These are phyloP conservation scores for Boletus edulis DNA, from an alignment of 768 basidiomycete genomes.

Conservation along the genomic window DNA sequence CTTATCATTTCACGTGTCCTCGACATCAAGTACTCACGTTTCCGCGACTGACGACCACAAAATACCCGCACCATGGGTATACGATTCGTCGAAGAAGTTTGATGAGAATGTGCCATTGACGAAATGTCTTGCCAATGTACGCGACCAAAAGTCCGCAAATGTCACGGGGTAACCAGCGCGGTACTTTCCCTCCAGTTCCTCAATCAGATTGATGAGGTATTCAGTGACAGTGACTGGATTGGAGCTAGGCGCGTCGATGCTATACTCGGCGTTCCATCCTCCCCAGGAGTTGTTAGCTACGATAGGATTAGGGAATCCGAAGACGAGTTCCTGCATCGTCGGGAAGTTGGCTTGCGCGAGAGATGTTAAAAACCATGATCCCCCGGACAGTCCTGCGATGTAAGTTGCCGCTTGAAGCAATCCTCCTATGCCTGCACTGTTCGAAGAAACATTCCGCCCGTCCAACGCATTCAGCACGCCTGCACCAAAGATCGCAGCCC, in stretches of 20 bases:
- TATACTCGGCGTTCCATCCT: conserved; percentile 32
- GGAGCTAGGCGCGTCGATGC: conserved; percentile 17
- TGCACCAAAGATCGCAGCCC: conserved; percentile 53
- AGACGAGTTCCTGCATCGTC: conserved; percentile 34
- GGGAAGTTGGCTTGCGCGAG: conserved; percentile 41
- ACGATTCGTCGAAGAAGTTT: conserved; percentile 28
- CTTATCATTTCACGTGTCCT: neutral
- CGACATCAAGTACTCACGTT: conserved; percentile 27
- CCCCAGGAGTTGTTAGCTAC: conserved; percentile 25
- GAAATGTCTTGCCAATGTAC: conserved; percentile 36
- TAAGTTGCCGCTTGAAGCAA: conserved; percentile 54
- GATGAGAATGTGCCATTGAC: conserved; percentile 34
- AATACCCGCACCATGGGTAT: conserved; percentile 34
- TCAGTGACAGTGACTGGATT: conserved; percentile 9
- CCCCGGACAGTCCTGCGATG: conserved; percentile 49
- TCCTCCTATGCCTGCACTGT: conserved; percentile 42
- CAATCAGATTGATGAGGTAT: conserved; percentile 19
- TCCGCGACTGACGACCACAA: conserved; percentile 34
- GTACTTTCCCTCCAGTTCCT: conserved; percentile 32
- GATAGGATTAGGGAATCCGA: conserved; percentile 25
- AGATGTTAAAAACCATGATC: conserved; percentile 38
- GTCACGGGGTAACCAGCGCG: conserved; percentile 32
- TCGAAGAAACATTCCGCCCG: conserved; percentile 43
- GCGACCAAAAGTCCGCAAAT: conserved; percentile 27
- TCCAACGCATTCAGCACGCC: conserved; percentile 51